Base-by-base conservation (phyloP, 768 basidiomycete genomes). In the Mycena vitilis region DNA sequence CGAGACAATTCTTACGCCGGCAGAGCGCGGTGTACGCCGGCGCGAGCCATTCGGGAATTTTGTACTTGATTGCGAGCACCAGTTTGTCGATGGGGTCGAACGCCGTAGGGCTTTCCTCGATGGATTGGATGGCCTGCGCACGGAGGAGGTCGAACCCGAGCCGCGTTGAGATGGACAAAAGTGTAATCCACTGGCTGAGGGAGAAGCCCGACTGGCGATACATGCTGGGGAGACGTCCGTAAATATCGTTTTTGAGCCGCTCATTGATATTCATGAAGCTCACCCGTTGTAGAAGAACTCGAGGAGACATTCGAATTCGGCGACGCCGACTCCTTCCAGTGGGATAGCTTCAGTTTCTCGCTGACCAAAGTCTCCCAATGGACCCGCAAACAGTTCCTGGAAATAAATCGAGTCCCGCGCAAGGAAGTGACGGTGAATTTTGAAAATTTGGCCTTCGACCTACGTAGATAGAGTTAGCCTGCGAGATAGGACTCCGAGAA, bases 11-110 rank as follows among this genome's bases (percentile, higher is more conserved):
- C 0, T 57, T 45, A 11, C 84, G 76, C 61, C 71, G 61, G 67
- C 82, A 81, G 10, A 85, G 70, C 18, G 76, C 76, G 38, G 73
- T 73, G 67, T 82, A 83, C 20, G 84, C 81, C 0, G 80, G 76
- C 10, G 72, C 63, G 23, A 81, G 76, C 84, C 84, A 86, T 47
- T 76, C 71, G 16, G 73, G 74, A 25, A 85, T 76, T 56, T 79
- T 75, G 64, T 81, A 79, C 68, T 80, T 78, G 40, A 74, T 73
- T 9, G 84, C 84, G n/a, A 86, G 78, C 34, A 73, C 73, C 34
- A 85, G 75, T 56, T 75, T 75, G 37, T 80, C 75, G 45, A 81
- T 75, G 16, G 81, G 78, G 56, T 80, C 76, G 7, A 79, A 49
- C 2, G 61, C 6, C 1, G 66, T 66, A 15, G 64, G 47, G 52